Evolutionary conservation across 345 rosid genomes (phyloP).

Genomic region (Zanthoxylum bungeanum): DNA sequence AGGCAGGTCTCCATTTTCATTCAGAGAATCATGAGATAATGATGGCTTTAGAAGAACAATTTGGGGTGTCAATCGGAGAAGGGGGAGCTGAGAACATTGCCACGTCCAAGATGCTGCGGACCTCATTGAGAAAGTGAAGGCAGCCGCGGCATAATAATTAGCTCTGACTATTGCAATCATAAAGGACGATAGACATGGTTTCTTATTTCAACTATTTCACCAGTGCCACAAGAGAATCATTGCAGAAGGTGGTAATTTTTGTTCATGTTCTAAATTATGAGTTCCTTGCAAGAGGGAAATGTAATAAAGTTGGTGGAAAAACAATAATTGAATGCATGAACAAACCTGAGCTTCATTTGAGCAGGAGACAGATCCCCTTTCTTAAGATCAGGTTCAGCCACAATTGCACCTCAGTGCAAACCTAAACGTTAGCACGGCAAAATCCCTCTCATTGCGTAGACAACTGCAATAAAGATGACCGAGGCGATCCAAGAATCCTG

Average conservation of each 20-base stretch:
- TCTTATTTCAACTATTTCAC: not conserved
- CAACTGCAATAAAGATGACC: not conserved
- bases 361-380: not conserved
- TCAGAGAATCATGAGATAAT: conserved; percentile 41
- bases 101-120: conserved; percentile 63
- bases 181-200: not conserved
- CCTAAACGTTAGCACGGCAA: not conserved
- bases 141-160: conserved; percentile 20
- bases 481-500: not conserved
- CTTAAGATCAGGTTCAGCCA: not conserved
- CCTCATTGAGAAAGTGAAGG: conserved; percentile 55
- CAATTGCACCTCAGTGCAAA: not conserved
- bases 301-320: not conserved
- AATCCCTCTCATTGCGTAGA: not conserved
- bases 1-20: no score
- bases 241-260: not conserved
- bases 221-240: not conserved
- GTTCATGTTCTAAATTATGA: not conserved
- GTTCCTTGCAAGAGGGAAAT: not conserved
- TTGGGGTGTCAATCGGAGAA: conserved; percentile 56
- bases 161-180: not conserved
- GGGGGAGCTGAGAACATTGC: conserved; percentile 53
- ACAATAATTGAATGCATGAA: not conserved
- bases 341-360: not conserved
- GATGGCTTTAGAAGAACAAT: conserved; percentile 75